A percentile compares a stretch with the other conserved stretches of the same genome.
These are phyloP conservation scores for Baorangia bicolor DNA, from an alignment of 768 basidiomycete genomes.

Conservation along the genomic window DNA sequence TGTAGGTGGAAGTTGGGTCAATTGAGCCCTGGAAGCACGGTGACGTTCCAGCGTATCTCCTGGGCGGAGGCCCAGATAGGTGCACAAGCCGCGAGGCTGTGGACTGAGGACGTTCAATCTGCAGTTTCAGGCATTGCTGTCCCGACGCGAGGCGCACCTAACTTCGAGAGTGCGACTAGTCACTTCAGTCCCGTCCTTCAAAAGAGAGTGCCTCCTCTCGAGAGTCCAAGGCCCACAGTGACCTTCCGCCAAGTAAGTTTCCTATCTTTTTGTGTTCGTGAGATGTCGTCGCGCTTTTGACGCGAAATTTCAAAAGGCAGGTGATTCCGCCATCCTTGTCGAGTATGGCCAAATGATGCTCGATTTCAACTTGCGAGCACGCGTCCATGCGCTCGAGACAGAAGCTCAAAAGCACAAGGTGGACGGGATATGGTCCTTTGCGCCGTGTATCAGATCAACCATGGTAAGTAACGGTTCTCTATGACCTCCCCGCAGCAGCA, in stretches of 20 bases:
- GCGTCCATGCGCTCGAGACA: constrained; percentile 55
- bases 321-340: constrained; percentile 61
- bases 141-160: not conserved
- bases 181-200: constrained; percentile 13
- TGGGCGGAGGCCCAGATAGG: constrained; percentile 40
- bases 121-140: not conserved
- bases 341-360: constrained; percentile 59
- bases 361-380: constrained; percentile 52
- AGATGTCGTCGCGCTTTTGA: not conserved
- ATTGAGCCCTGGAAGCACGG: constrained; percentile 51
- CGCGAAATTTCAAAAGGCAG: constrained; percentile 44
- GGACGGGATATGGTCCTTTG: constrained; percentile 41
- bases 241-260: constrained; percentile 52
- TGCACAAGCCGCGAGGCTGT: constrained; percentile 24
- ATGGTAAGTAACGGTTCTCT: constrained; percentile 45
- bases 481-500: not conserved
- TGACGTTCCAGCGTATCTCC: constrained; percentile 52
- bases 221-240: constrained; percentile 32
- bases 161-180: not conserved
- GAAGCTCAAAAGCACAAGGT: constrained; percentile 34
- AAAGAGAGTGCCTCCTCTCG: not conserved
- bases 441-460: constrained; percentile 56
- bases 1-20: constrained; percentile 70
- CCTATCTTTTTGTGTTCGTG: not conserved
- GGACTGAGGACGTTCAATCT: constrained; percentile 30